phyloP scores from a whole-genome alignment of 1,139 yeast species.

The Magnusiomyces tetraspermus region DNA sequence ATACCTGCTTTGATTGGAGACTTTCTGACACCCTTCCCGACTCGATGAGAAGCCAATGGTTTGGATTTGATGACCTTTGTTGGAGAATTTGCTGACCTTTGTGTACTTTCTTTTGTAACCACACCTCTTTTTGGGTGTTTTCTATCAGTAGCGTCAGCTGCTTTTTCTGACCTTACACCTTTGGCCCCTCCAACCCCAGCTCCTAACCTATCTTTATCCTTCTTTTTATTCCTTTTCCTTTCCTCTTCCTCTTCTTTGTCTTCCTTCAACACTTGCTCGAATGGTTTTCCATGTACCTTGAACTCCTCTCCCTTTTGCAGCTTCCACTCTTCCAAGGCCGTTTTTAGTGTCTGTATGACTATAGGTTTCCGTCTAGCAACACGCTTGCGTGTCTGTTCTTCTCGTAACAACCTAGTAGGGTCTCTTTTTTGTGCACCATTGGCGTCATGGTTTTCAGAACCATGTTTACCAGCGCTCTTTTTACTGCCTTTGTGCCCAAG shows the following conservation, averaged over 20 bases:
- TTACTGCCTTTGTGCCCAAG: slow-evolving; percentile 65
- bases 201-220: background rate
- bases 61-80: background rate
- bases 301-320: slow-evolving; percentile 30
- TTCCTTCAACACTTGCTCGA: slow-evolving; percentile 20
- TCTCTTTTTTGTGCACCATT: slow-evolving; percentile 23
- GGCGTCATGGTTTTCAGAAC: too few species aligned
- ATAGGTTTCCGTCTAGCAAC: slow-evolving; percentile 60
- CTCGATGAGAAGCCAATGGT: too few species aligned
- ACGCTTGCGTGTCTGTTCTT: slow-evolving; percentile 65
- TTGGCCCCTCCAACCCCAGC: background rate
- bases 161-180: background rate
- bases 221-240: slow-evolving; percentile 8
- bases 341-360: slow-evolving; percentile 44
- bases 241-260: too few species aligned
- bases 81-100: background rate
- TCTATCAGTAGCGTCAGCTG: background rate
- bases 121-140: background rate
- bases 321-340: slow-evolving; percentile 43
- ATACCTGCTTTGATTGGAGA: too few species aligned
- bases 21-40: too few species aligned
- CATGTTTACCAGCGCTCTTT: too few species aligned
- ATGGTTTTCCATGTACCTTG: slow-evolving; percentile 26
- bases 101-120: too few species aligned
- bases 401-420: slow-evolving; percentile 67